Percentiles rank a stretch among this genome's conserved stretches.
phyloP scores from a whole-genome alignment of 768 basidiomycete genomes.

The Serpula lacrymans region DNA sequence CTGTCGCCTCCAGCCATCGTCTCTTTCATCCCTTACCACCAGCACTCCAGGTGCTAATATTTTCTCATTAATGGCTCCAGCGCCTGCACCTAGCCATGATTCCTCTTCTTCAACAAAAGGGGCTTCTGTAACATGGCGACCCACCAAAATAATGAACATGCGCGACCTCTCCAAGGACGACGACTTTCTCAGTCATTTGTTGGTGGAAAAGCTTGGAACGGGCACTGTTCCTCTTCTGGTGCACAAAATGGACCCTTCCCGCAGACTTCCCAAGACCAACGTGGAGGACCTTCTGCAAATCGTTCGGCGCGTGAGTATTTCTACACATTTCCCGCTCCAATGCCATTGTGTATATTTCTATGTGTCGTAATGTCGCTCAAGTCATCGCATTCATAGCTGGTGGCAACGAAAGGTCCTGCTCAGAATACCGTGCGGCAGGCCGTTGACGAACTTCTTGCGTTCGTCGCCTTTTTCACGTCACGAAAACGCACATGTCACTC shows the following conservation, averaged over 20 bases:
- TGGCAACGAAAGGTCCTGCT: constrained; percentile 50
- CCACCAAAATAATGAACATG: constrained; percentile 89
- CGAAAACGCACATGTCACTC: constrained; percentile 17
- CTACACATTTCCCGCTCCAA: constrained; percentile 7
- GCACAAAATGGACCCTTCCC: constrained; percentile 84
- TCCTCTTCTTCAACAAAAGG: constrained; percentile 14
- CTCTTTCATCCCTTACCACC: constrained; percentile 7
- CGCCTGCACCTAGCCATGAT: constrained; percentile 20
- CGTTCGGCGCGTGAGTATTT: constrained; percentile 68
- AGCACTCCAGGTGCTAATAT: no score
- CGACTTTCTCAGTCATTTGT: constrained; percentile 85
- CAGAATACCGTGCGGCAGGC: constrained; percentile 63
- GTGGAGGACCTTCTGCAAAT: constrained; percentile 63
- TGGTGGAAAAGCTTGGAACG: constrained; percentile 86
- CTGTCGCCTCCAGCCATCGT: constrained; percentile 14
- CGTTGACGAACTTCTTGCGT: constrained; percentile 78
- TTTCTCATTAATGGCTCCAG: constrained; percentile 28
- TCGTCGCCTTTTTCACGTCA: constrained; percentile 32
- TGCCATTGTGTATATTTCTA: constrained; percentile 22
- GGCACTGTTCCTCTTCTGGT: constrained; percentile 77
- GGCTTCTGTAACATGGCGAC: constrained; percentile 57
- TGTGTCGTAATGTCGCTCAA: constrained; percentile 17
- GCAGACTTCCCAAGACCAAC: constrained; percentile 74
- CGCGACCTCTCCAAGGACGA: constrained; percentile 87
- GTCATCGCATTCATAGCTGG: constrained; percentile 43